Conservation (phyloP, 1,284 basidiomycete species). For the Malassezia cuniculi region DNA sequence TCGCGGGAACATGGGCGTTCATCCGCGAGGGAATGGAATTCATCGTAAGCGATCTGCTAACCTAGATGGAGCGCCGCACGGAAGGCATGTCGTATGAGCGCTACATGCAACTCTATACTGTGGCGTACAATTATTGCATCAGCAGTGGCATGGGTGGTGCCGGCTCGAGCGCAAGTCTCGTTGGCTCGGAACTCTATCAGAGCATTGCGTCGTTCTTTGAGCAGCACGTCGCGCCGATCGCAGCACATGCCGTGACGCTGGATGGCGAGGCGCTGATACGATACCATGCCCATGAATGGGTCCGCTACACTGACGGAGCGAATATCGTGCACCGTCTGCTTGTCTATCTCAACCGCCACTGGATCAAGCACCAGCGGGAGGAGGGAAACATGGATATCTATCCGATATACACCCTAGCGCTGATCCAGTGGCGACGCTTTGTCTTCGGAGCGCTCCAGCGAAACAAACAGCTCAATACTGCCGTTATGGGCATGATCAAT, state of each 20-base stretch:
- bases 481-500: slow-evolving; percentile 76
- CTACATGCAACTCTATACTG: slow-evolving; percentile 77
- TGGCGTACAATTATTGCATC: slow-evolving; percentile 93
- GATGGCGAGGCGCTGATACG: slow-evolving; percentile 75
- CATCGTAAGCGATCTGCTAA: slow-evolving; percentile 19
- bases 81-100: slow-evolving; percentile 78
- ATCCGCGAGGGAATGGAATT: slow-evolving; percentile 64
- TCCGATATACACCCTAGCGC: slow-evolving; percentile 85
- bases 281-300: slow-evolving; percentile 88
- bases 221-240: slow-evolving; percentile 46
- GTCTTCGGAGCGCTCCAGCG: slow-evolving; percentile 76
- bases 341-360: slow-evolving; percentile 93
- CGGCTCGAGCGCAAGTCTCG: slow-evolving; percentile 67
- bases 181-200: slow-evolving; percentile 87
- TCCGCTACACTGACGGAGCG: slow-evolving; percentile 87
- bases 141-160: slow-evolving; percentile 58
- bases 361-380: slow-evolving; percentile 96
- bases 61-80: slow-evolving; percentile 50
- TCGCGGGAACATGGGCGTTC: slow-evolving; percentile 75
- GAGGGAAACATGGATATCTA: slow-evolving; percentile 93
- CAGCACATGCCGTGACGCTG: slow-evolving; percentile 62
- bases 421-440: slow-evolving; percentile 86
- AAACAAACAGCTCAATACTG: slow-evolving; percentile 67
- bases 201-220: slow-evolving; percentile 74
- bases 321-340: slow-evolving; percentile 74